These are phyloP conservation scores for Adenanthera pavonina DNA, from an alignment of 306 rosid genomes.

Conservation along the genomic window DNA sequence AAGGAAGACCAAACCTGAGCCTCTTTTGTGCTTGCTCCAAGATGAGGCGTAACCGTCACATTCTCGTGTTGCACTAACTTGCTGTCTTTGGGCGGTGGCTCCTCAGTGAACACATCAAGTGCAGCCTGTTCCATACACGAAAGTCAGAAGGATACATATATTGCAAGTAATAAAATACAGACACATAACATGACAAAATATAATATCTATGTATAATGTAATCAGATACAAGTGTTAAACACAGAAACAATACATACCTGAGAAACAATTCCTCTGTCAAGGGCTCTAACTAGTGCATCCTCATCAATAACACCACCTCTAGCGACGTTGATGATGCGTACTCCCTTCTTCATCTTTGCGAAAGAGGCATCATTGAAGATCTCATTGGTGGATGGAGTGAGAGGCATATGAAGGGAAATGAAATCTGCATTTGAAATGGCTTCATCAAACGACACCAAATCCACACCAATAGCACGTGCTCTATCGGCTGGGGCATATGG, in stretches of 20 bases:
- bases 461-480: slow-evolving; percentile 93
- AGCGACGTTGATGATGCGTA: slow-evolving; percentile 79
- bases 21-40: slow-evolving; percentile 98
- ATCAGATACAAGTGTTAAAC: not conserved
- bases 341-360: slow-evolving; percentile 83
- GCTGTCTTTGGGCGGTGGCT: slow-evolving; percentile 84
- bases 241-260: slow-evolving; percentile 52
- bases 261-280: slow-evolving; percentile 81
- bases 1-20: slow-evolving; percentile 68
- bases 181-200: not conserved
- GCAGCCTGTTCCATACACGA: slow-evolving; percentile 65
- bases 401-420: slow-evolving; percentile 92
- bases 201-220: not conserved
- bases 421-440: slow-evolving; percentile 80
- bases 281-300: slow-evolving; percentile 82
- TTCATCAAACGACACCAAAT: slow-evolving; percentile 77
- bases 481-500: slow-evolving; percentile 90
- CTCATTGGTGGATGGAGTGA: slow-evolving; percentile 77
- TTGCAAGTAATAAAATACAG: not conserved
- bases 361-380: slow-evolving; percentile 75
- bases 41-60: slow-evolving; percentile 89
- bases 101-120: slow-evolving; percentile 85
- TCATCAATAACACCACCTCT: slow-evolving; percentile 96
- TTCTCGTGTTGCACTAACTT: slow-evolving; percentile 81
- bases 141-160: not conserved